Conservation (phyloP, 805 yeast species). For the Sugiyamaella marilandica region DNA sequence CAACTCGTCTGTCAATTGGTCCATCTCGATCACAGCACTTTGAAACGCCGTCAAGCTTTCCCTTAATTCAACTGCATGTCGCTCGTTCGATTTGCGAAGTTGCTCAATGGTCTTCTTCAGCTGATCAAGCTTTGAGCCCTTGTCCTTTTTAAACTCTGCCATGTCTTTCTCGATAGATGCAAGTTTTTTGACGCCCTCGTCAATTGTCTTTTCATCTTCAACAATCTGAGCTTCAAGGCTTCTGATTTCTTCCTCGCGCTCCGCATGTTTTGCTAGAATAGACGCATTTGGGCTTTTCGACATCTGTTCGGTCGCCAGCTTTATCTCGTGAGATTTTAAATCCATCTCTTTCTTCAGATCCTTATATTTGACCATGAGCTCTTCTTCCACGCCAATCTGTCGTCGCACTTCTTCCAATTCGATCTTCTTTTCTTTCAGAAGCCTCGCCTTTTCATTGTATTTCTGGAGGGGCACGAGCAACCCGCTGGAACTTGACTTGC, state of each 20-base stretch:
- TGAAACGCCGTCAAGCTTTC: constrained; percentile 52
- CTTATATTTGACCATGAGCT: constrained; percentile 22
- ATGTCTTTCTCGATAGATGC: constrained; percentile 64
- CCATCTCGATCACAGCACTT: constrained; percentile 61
- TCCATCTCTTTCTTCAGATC: constrained; percentile 27
- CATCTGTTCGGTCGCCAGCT: constrained; percentile 25
- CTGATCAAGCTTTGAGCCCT: constrained; percentile 71
- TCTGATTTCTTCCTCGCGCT: constrained; percentile 45
- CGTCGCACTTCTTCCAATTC: constrained; percentile 40
- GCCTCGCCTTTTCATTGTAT: constrained; percentile 45
- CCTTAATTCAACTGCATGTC: constrained; percentile 40
- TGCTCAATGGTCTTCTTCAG: constrained; percentile 36
- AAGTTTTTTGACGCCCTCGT: constrained; percentile 42
- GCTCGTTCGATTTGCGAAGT: constrained; percentile 36
- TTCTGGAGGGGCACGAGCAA: constrained; percentile 62
- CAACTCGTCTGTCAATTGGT: constrained; percentile 60
- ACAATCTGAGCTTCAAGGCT: constrained; percentile 38
- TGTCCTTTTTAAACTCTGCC: constrained; percentile 72
- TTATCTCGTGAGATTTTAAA: constrained; percentile 30
- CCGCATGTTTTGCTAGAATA: constrained; percentile 23
- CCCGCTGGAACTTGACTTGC: constrained; percentile 54
- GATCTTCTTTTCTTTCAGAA: constrained; percentile 39
- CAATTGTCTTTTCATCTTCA: constrained; percentile 33
- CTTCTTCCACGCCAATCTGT: constrained; percentile 41
- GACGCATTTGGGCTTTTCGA: constrained; percentile 26